These are phyloP conservation scores for Russula sp. DNA, from an alignment of 768 basidiomycete species.

Conservation along the genomic window DNA sequence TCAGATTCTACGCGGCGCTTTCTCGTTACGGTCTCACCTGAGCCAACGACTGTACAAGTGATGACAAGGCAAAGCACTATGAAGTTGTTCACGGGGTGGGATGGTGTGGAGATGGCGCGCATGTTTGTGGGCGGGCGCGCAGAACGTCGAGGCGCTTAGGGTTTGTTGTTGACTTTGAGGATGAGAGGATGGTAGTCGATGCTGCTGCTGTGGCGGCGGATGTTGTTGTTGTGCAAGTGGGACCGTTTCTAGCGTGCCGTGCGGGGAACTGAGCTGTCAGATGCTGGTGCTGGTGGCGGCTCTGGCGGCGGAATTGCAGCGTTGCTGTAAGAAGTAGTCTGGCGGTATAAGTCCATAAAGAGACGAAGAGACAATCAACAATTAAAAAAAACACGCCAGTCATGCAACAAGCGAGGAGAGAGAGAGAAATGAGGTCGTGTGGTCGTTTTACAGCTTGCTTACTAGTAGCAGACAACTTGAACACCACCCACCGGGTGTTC, in stretches of 20 bases:
- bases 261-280: neutral
- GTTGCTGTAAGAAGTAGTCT: neutral
- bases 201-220: neutral
- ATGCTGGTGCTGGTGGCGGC: neutral
- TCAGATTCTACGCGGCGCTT: no score
- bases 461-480: no score
- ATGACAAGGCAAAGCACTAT: no score
- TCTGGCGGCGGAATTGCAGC: neutral
- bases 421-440: neutral
- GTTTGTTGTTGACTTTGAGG: neutral
- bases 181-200: neutral
- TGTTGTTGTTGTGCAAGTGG: neutral
- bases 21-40: no score
- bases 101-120: constrained; percentile 84
- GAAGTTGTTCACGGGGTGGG: constrained; percentile 75
- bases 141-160: constrained; percentile 34
- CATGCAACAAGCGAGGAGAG: neutral
- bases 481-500: constrained; percentile 4
- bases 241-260: neutral
- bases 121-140: constrained; percentile 77
- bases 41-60: no score
- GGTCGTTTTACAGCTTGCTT: no score
- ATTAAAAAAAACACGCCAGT: neutral
- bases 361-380: neutral
- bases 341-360: neutral